A percentile compares a stretch with the other conserved stretches of the same genome.
phyloP scores from a whole-genome alignment of 345 rosid genomes.

The Brassica cretica region DNA sequence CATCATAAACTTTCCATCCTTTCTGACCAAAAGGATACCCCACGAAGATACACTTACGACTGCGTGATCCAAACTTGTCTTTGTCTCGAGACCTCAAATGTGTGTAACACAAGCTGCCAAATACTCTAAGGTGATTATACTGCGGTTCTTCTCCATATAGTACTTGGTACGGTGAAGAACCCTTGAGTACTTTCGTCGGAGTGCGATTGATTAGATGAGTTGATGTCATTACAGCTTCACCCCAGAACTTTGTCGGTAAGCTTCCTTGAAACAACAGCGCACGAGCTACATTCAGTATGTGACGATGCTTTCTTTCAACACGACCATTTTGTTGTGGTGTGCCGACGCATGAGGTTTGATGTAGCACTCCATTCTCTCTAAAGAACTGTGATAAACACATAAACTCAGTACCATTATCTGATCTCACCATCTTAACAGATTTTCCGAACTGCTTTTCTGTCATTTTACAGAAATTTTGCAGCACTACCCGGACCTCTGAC shows the following conservation, averaged over 20 bases:
- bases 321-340: not conserved
- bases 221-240: too few relatives aligned
- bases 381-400: not conserved
- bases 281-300: not conserved
- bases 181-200: too few relatives aligned
- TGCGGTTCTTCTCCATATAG: too few relatives aligned
- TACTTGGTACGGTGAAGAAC: too few relatives aligned
- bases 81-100: not conserved
- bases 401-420: not conserved
- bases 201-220: too few relatives aligned
- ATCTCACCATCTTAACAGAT: not conserved
- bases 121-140: too few relatives aligned
- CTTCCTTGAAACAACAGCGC: not conserved
- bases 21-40: not conserved
- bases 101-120: not conserved
- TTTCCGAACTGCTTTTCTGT: not conserved
- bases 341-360: not conserved
- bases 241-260: too few relatives aligned
- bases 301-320: not conserved
- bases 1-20: not conserved
- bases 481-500: not conserved
- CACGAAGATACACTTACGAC: not conserved
- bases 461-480: not conserved
- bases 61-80: not conserved
- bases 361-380: not conserved